phyloP scores from a whole-genome alignment of 2,329 filamentous ascomycete species.

The Neoarthrinium moseri region DNA sequence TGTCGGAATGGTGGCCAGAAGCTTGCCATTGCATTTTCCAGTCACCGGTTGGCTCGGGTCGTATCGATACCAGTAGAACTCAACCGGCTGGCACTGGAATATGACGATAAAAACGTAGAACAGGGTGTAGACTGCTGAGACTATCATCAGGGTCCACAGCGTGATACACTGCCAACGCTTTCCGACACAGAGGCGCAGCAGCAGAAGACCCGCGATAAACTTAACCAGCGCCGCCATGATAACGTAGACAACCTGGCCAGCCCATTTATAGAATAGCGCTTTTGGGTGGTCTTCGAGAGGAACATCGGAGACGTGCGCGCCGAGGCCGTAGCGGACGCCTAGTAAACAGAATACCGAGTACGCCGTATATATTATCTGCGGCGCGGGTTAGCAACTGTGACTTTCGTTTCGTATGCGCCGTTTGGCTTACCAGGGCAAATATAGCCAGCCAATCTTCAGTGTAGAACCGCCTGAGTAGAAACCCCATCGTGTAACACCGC shows the following conservation, averaged over 20 bases:
- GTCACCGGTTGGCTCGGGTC: neutral
- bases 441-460: slow-evolving; percentile 12
- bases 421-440: slow-evolving; percentile 9
- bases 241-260: slow-evolving; percentile 8
- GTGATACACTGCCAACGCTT: slow-evolving; percentile 9
- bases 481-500: slow-evolving; percentile 41
- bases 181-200: slow-evolving; percentile 7
- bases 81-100: slow-evolving; percentile 10
- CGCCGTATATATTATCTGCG: slow-evolving; percentile 4
- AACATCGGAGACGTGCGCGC: slow-evolving; percentile 8
- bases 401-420: too few relatives aligned
- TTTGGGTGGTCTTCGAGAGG: slow-evolving; percentile 1
- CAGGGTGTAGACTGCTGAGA: slow-evolving; percentile 1
- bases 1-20: neutral
- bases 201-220: slow-evolving; percentile 7
- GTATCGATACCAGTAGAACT: slow-evolving; percentile 12
- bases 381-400: neutral
- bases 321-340: slow-evolving; percentile 11
- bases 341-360: slow-evolving; percentile 8
- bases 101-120: slow-evolving; percentile 11
- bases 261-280: slow-evolving; percentile 11
- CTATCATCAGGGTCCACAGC: slow-evolving; percentile 6
- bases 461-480: slow-evolving; percentile 36
- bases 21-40: slow-evolving; percentile 5
- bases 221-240: slow-evolving; percentile 9